Evolutionary conservation across 2,329 filamentous ascomycete species (phyloP), one percentile per base, ranked within the genome.

Genomic region (Phoma sp.): DNA sequence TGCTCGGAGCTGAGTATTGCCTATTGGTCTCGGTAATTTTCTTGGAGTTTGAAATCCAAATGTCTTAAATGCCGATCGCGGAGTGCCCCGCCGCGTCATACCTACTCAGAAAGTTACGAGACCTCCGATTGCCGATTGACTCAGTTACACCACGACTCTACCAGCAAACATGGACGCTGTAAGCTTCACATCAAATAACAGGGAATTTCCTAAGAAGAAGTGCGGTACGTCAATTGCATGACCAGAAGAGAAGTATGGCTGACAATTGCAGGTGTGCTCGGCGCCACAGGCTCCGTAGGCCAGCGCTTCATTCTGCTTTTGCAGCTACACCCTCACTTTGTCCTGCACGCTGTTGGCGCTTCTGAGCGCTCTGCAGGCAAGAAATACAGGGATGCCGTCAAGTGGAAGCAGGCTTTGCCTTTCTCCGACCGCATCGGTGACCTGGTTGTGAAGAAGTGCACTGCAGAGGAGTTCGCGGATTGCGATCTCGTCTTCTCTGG

Each of bases 401-500:
- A 86, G 68, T 98, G 95, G 95, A 97, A 97, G 82, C 93, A 98
- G 79, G 84, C 90, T 8, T 80, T 85, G 52, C 89, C 91, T 49
- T 96, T 97, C 84, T 88, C 88, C 38, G 81, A 87, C 59, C 82
- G 82, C 60, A 78, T 96, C 54, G 91, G 86, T 62, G 88, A 93
- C 61, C 82, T 98, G 66, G 83, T 96, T 4, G 90, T 98, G 52
- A 89, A 91, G 72, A 88, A 91, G 72, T 98, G 95, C 80, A 88
- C 80, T 69, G 86, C 95, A 0, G 85, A 86, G 64, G 85, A 93
- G 67, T 98, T 97, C 74, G 78, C 82, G 57, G 93, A 96, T 73
- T 97, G 95, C 77, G 93, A 98, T 66, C 81, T 99, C 61, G 86
- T 98, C 57, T 98, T 98, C 77, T 93, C 89, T 58, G 95, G 95